These are phyloP conservation scores for Pyrus bretschneideri DNA, from an alignment of 306 rosid genomes.

Conservation along the genomic window DNA sequence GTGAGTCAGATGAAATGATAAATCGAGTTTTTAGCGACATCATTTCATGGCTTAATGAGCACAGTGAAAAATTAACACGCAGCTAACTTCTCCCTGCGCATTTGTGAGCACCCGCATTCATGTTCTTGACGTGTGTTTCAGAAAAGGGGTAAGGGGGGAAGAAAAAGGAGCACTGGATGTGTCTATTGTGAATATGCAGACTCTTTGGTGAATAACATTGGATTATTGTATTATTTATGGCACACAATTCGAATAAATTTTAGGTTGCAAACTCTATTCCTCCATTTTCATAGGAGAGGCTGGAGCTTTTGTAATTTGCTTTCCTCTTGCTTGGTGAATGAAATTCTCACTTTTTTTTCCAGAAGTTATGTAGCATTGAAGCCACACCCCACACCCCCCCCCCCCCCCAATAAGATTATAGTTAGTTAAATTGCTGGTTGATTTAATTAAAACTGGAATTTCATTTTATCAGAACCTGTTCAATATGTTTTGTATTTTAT, in stretches of 20 bases:
- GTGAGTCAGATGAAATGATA: conserved; percentile 82
- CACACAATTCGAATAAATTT: background rate
- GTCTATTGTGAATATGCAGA: background rate
- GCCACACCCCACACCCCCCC: no score
- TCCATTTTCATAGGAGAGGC: background rate
- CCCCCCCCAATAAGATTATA: no score
- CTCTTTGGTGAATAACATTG: background rate
- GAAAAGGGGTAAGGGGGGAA: background rate
- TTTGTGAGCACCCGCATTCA: background rate
- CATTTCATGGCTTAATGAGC: conserved; percentile 73
- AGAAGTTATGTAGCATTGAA: background rate
- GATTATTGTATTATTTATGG: background rate
- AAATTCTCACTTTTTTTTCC: background rate
- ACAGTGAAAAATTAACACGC: conserved; percentile 12
- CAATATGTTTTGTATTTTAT: background rate
- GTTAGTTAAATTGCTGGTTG: no score
- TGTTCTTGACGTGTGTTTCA: background rate
- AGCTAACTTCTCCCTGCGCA: conserved; percentile 2
- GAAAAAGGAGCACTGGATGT: background rate
- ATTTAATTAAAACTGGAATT: background rate
- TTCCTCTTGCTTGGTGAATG: background rate
- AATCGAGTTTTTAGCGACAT: conserved; percentile 50
- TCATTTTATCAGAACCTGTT: background rate
- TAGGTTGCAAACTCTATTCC: background rate
- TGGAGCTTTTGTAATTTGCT: background rate